Evolutionary conservation across 768 basidiomycete genomes (phyloP).

Genomic region (Podaxis sp.): DNA sequence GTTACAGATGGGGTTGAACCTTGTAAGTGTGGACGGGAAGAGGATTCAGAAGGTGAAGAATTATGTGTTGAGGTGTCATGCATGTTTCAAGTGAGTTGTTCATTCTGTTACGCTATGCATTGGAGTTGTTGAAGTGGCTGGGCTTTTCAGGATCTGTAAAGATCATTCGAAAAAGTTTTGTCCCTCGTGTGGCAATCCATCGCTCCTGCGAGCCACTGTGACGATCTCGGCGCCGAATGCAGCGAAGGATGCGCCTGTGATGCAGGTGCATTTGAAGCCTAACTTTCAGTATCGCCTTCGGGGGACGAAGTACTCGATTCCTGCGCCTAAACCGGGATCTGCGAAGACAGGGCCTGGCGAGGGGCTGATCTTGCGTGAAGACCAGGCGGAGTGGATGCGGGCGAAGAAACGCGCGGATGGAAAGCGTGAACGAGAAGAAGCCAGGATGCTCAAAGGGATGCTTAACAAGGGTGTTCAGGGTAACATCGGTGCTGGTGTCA

Average conservation of each 20-base stretch:
- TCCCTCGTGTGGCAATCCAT: slow-evolving; percentile 93
- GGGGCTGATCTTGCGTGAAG: slow-evolving; percentile 88
- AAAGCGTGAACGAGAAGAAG: slow-evolving; percentile 76
- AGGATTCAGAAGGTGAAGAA: slow-evolving; percentile 89
- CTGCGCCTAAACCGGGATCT: slow-evolving; percentile 83
- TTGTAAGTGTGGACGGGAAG: slow-evolving; percentile 90
- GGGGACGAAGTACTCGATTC: slow-evolving; percentile 91
- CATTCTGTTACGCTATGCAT: no score
- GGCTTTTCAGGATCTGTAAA: slow-evolving; percentile 78
- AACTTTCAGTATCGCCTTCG: slow-evolving; percentile 94
- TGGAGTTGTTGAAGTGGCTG: background rate
- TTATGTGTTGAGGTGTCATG: slow-evolving; percentile 96
- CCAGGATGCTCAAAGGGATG: slow-evolving; percentile 65
- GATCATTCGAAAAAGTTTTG: slow-evolving; percentile 95
- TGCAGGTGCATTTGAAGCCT: slow-evolving; percentile 91
- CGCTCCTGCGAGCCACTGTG: slow-evolving; percentile 87
- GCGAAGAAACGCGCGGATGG: slow-evolving; percentile 79
- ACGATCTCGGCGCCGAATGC: slow-evolving; percentile 73
- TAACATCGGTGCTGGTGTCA: slow-evolving; percentile 52
- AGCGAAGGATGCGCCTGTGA: slow-evolving; percentile 56
- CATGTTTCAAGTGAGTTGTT: slow-evolving; percentile 91
- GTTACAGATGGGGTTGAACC: slow-evolving; percentile 88
- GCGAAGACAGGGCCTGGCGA: slow-evolving; percentile 82
- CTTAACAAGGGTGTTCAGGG: slow-evolving; percentile 46
- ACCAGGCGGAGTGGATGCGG: slow-evolving; percentile 84